These are phyloP conservation scores for Ophiosphaerella narmari DNA, from an alignment of 2,329 filamentous ascomycete species.

Conservation along the genomic window DNA sequence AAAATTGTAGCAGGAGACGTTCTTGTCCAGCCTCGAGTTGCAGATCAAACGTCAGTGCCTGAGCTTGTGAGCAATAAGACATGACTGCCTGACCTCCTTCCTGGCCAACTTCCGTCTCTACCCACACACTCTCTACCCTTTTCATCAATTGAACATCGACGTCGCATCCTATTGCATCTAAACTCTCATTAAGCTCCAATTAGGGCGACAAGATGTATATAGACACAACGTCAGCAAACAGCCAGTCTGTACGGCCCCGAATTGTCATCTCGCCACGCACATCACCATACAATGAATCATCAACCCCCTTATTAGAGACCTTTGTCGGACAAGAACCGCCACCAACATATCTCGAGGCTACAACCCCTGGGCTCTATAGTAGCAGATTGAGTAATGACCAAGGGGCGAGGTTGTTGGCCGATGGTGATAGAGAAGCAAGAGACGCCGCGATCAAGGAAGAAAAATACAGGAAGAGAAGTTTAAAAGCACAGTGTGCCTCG, in stretches of 20 bases:
- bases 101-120: conserved; percentile 3
- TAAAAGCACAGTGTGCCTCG: conserved; percentile 26
- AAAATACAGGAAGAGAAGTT: conserved; percentile 21
- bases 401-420: conserved; percentile 31
- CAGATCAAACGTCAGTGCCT: conserved; percentile 19
- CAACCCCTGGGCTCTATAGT: conserved; percentile 38
- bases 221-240: conserved; percentile 40
- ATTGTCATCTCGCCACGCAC: conserved; percentile 19
- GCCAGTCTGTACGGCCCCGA: conserved; percentile 22
- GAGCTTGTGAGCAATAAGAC: conserved; percentile 11
- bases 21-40: conserved; percentile 7
- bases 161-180: conserved; percentile 2
- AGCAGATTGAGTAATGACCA: conserved; percentile 35
- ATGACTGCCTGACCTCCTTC: conserved; percentile 18
- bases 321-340: conserved; percentile 31
- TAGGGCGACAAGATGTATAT: conserved; percentile 32
- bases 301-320: conserved; percentile 30
- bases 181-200: not conserved
- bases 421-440: conserved; percentile 20
- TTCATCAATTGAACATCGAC: conserved; percentile 1
- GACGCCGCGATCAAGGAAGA: conserved; percentile 28
- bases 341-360: conserved; percentile 41
- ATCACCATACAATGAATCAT: conserved; percentile 20
- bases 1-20: conserved; percentile 24
- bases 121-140: conserved; percentile 1